Evolutionary conservation across 345 rosid species (phyloP), one percentile per base, ranked within the genome.

Genomic region (Hibiscus tridactylites): DNA sequence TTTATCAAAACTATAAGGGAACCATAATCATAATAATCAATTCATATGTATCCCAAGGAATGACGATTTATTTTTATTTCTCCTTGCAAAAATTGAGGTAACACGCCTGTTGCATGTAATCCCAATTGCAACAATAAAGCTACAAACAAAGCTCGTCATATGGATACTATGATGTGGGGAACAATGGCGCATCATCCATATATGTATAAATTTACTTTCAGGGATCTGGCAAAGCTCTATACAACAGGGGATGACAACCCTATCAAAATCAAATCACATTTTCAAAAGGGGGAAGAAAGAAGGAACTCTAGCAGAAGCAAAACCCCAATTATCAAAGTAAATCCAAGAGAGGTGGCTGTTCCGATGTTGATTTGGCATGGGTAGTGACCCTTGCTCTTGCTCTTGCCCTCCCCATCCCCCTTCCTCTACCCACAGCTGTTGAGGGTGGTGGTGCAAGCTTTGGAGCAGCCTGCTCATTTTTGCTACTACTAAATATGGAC

Each of bases 361-460:
- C 83, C 2, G 86, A 74, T 61, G 82, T 77, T 2, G 78, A 72
- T 76, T 85, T 93, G 31, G 80, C 71, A 3, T 83, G 79, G 63
- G 46, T 81, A 49, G 39, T 82, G 39, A 86, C 26, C 68, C 83
- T 83, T 39, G 42, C 24, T 21, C 24, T 31, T 31, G 33, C 42
- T 37, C 42, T 37, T 67, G 90, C 85, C 69, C 85, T 79, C 71
- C 85, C 91, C 95, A 93, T 77, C 96, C 83, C n/a, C 3, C 62
- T 12, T 62, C 98, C 96, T 79, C 95, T 83, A 66, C 93, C 96
- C 68, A 86, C 89, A n/a, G 89, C 89, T 72, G 79, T 67, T 53
- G 80, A 83, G 33, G 99, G 97, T 5, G 99, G 99, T 2, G 99
- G 97, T 13, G 97, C 97, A 58, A 95, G 92, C 80, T 83, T 90